Evolutionary conservation across 129 eudicot species (phyloP).

Genomic region (Centrapalus pauciflorus): DNA sequence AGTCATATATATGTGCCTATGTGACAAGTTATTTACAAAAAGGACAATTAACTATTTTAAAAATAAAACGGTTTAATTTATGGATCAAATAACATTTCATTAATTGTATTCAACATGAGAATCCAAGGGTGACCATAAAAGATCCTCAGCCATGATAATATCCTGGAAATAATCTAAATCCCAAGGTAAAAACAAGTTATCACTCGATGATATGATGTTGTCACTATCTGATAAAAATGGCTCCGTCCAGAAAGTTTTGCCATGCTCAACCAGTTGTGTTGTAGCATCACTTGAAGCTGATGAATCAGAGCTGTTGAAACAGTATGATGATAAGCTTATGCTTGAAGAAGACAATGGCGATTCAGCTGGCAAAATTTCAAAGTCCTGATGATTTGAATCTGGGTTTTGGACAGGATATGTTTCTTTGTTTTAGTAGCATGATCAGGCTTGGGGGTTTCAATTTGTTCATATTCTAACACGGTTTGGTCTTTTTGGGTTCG

Average conservation of each 20-base stretch:
- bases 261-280: neutral
- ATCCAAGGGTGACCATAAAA: conserved; percentile 28
- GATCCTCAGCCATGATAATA: conserved; percentile 10
- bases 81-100: no score
- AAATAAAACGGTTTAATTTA: no score
- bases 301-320: conserved; percentile 15
- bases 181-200: conserved; percentile 18
- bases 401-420: conserved; percentile 2
- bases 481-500: conserved; percentile 6
- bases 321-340: conserved; percentile 18
- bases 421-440: neutral
- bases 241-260: conserved; percentile 16
- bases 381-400: conserved; percentile 22
- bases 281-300: conserved; percentile 11
- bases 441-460: conserved; percentile 2
- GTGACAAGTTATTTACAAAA: no score
- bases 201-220: conserved; percentile 16
- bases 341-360: conserved; percentile 30
- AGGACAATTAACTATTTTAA: no score
- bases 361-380: conserved; percentile 12
- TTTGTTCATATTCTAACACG: conserved; percentile 7
- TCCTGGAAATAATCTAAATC: conserved; percentile 8
- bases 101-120: conserved; percentile 8
- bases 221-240: conserved; percentile 16
- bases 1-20: no score